Evolutionary conservation across 306 rosid species (phyloP).

Genomic region (Luffa aegyptiaca): DNA sequence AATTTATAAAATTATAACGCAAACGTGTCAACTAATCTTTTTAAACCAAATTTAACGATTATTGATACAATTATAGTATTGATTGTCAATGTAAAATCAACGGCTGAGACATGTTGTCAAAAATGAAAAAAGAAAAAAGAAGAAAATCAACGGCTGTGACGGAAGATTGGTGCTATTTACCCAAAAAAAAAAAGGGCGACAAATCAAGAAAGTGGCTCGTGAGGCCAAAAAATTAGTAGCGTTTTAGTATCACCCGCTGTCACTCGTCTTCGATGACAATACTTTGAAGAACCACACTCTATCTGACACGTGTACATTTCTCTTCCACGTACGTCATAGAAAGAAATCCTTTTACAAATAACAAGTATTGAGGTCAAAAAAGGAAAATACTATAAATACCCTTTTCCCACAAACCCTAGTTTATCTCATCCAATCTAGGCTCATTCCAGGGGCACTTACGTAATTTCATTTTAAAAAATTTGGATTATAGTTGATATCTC

Average conservation of each 20-base stretch:
- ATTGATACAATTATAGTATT: no score
- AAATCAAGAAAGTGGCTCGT: neutral
- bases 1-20: no score
- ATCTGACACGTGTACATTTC: conserved; percentile 23
- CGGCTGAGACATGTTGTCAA: no score
- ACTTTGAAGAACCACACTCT: neutral
- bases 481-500: neutral
- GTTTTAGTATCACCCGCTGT: neutral
- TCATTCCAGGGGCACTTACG: neutral
- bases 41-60: no score
- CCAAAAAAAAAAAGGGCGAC: neutral
- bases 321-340: conserved; percentile 12
- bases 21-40: no score
- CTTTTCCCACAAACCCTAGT: neutral
- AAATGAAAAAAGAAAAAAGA: no score
- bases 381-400: neutral
- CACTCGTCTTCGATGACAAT: neutral
- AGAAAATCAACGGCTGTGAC: neutral
- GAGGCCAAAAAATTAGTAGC: neutral
- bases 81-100: no score
- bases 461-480: neutral
- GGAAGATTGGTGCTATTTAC: neutral
- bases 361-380: neutral
- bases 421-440: neutral
- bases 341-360: neutral